Conservation (phyloP, 164 flowering plant genomes). For the Akebia trifoliata region DNA sequence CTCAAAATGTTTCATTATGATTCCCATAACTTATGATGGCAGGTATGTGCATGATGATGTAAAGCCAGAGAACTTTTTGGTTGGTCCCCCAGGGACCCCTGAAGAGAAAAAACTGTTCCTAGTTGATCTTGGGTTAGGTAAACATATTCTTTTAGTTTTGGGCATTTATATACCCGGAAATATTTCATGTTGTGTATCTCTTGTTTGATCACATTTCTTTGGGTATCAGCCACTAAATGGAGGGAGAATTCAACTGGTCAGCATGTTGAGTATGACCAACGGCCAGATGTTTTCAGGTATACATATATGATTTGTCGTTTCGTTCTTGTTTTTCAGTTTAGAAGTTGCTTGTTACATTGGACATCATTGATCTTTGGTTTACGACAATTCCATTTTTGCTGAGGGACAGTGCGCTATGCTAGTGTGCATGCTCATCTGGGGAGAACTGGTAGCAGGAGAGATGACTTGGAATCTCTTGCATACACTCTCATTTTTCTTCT, state of each 20-base stretch:
- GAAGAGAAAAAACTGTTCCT: conserved; percentile 87
- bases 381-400: conserved; percentile 21
- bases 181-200: background rate
- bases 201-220: conserved; percentile 1
- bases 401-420: conserved; percentile 98
- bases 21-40: conserved; percentile 1
- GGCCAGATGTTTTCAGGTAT: conserved; percentile 91
- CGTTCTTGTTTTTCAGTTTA: background rate
- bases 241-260: conserved; percentile 61
- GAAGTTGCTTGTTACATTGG: background rate
- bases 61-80: conserved; percentile 95
- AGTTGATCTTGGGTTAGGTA: conserved; percentile 96
- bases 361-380: background rate
- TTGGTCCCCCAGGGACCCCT: conserved; percentile 78
- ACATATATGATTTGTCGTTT: background rate
- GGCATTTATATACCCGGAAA: background rate
- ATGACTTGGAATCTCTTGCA: conserved; percentile 96
- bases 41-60: conserved; percentile 98
- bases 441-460: conserved; percentile 90
- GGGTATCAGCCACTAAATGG: conserved; percentile 73
- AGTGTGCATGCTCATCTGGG: conserved; percentile 99
- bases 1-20: background rate
- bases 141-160: background rate
- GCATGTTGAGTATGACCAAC: conserved; percentile 92
- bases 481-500: conserved; percentile 90